phyloP scores from a whole-genome alignment of 495 filamentous ascomycete species.

The Neurospora hispaniola region DNA sequence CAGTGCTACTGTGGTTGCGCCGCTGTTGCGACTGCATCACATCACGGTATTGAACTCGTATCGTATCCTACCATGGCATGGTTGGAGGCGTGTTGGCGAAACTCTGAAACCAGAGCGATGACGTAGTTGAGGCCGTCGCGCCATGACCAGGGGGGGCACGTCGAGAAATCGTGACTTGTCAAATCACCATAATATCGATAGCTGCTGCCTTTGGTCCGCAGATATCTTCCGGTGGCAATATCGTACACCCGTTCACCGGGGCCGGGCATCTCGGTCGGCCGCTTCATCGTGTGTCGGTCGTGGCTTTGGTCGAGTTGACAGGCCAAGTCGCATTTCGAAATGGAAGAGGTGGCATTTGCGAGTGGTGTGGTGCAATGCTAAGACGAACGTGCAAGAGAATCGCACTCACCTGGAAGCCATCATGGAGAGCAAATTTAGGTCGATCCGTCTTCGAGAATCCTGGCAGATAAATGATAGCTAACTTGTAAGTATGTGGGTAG shows the following conservation, averaged over 20 bases:
- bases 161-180: not conserved
- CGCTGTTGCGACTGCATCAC: not conserved
- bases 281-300: not conserved
- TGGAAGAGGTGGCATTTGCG: not conserved
- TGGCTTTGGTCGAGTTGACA: not conserved
- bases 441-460: not conserved
- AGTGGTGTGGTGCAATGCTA: not conserved
- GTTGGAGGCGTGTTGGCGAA: not conserved
- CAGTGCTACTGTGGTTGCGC: not conserved
- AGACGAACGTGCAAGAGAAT: not conserved
- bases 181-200: not conserved
- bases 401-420: constrained; percentile 18
- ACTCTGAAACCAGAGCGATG: not conserved
- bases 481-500: not conserved
- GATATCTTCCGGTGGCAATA: not conserved
- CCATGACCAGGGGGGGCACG: not conserved
- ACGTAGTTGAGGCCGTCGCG: not conserved
- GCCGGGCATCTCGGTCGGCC: not conserved
- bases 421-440: not conserved
- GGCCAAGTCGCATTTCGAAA: not conserved
- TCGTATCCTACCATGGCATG: not conserved
- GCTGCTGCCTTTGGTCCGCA: not conserved
- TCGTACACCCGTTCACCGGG: not conserved
- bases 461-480: not conserved
- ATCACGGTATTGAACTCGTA: not conserved